Percentiles rank a stretch among this genome's conserved stretches.
Evolutionary conservation across 2,329 filamentous ascomycete species (phyloP).

Genomic region (Aschersonia sp.): DNA sequence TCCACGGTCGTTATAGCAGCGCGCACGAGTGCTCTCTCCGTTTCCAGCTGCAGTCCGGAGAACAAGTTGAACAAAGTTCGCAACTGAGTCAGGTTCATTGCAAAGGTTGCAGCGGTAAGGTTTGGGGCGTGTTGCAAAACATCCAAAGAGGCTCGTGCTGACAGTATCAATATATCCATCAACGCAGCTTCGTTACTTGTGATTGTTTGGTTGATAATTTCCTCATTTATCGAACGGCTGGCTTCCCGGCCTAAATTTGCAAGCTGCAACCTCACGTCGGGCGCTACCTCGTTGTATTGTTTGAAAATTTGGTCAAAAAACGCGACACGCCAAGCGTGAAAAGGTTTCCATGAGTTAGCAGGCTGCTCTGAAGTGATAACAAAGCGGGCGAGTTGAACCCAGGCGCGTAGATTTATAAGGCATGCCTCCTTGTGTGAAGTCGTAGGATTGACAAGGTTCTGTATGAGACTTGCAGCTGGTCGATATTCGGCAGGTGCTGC

Average conservation of each 20-base stretch:
- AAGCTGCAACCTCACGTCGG: conserved; percentile 42
- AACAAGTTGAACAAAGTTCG: conserved; percentile 36
- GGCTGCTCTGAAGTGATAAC: conserved; percentile 31
- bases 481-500: conserved; percentile 40
- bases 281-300: conserved; percentile 41
- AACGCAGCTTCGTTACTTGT: conserved; percentile 36
- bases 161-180: conserved; percentile 36
- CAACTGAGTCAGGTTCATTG: conserved; percentile 34
- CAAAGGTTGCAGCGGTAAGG: conserved; percentile 31
- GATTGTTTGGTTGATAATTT: conserved; percentile 34
- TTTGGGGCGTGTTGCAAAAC: conserved; percentile 31
- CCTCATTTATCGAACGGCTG: conserved; percentile 25
- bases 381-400: conserved; percentile 47
- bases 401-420: conserved; percentile 47
- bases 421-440: conserved; percentile 54
- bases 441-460: conserved; percentile 42
- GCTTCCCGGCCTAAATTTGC: conserved; percentile 31
- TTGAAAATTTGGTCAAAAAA: conserved; percentile 43
- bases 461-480: conserved; percentile 37
- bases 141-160: conserved; percentile 32
- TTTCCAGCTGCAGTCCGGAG: conserved; percentile 22
- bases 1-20: conserved; percentile 31
- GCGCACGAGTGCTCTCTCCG: conserved; percentile 33
- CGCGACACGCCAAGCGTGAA: conserved; percentile 34
- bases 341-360: conserved; percentile 33